Percentiles rank a stretch among this genome's conserved stretches.
These are phyloP conservation scores for Sarocladium kiliense DNA, from an alignment of 2,329 filamentous ascomycete genomes.

Conservation along the genomic window DNA sequence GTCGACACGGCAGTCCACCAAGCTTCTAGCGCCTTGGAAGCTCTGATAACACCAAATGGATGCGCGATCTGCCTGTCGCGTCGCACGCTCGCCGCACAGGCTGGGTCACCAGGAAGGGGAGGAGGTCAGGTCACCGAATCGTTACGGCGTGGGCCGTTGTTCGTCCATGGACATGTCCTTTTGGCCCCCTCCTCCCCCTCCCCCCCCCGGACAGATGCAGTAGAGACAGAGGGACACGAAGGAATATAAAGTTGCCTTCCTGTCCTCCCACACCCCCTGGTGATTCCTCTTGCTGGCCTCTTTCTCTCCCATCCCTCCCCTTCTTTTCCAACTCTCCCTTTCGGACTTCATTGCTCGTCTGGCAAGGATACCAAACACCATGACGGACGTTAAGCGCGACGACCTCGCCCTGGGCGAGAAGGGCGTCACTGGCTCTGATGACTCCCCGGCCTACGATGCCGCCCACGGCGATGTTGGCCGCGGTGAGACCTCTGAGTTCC, in stretches of 20 bases:
- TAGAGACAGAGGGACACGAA: background rate
- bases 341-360: background rate
- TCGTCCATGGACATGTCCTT: background rate
- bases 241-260: conserved; percentile 7
- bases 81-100: background rate
- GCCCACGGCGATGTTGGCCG: background rate
- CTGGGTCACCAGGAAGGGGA: background rate
- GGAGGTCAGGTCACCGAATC: background rate
- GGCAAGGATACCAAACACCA: too few species aligned
- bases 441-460: conserved; percentile 4
- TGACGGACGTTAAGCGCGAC: conserved; percentile 3
- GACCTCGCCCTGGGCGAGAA: background rate
- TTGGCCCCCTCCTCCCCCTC: background rate
- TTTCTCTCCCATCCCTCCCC: conserved; percentile 1
- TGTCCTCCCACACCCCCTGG: conserved; percentile 2
- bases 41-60: conserved; percentile 2
- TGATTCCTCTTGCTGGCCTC: conserved; percentile 7
- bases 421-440: background rate
- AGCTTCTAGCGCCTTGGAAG: conserved; percentile 8
- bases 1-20: background rate
- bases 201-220: background rate
- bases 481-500: background rate
- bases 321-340: background rate
- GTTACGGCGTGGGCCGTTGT: background rate
- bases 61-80: too few species aligned